Base-by-base conservation (phyloP, 208 protist species). In the Crithidia thermophila region DNA sequence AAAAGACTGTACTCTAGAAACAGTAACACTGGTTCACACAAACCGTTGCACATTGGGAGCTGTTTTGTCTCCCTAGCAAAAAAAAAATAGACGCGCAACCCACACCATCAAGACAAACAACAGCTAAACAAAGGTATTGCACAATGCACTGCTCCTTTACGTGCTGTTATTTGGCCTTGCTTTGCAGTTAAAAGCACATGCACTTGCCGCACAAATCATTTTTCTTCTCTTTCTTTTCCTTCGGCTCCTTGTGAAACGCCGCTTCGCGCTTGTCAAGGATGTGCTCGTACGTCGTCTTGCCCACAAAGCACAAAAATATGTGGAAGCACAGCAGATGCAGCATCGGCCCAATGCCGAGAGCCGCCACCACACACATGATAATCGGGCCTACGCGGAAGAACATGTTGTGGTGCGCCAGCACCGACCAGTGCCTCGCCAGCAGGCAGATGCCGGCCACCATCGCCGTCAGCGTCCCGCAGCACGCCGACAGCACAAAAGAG, bases 301-400 rank as follows among this genome's bases (percentile, higher is more conserved):
- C 72, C 11, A 56, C 33, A 33, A 74, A 59, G 33, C 62, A 81
- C 7, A 95, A 56, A 67, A 83, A 82, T 5, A 84, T 75, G 75
- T 95, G 90, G 56, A 94, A 95, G 13, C 50, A 34, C n/a, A 93
- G 46, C 27, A 95, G 68, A 47, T 93, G 87, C 14, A 78, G 30
- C 37, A 93, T 78, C 27, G 87, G 85, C 0, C 63, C 68, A 8
- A 82, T 50, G 16, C 64, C 79, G 8, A 82, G 11, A 20, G 75
- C 28, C 42, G 83, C 81, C 16, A 92, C 10, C 20, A 64, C 37
- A 30, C 55, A 79, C 45, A 90, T 57, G 9, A 92, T 21, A 36
- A 95, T 74, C 4, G 87, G 80, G 0, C 60, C 86, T n/a, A 85
- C 73, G 39, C 79, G 77, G 60, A 91, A 94, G 74, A 83, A 95